These are phyloP conservation scores for Chenopodium quinoa DNA, from an alignment of 148 eudicot genomes.

Conservation along the genomic window DNA sequence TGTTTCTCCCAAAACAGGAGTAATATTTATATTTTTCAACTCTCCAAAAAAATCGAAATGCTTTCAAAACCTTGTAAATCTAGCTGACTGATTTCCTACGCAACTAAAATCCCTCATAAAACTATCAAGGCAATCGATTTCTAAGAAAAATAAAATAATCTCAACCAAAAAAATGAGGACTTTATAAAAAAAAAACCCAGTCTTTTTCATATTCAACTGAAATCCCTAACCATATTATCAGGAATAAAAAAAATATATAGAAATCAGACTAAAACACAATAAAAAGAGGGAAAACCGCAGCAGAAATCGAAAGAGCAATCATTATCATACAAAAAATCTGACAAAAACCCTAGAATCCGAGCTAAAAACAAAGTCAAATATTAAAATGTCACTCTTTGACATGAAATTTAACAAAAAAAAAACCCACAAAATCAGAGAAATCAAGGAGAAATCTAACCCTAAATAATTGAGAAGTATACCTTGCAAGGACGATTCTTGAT, in stretches of 20 bases:
- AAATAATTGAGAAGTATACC: neutral
- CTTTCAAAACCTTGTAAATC: too few relatives aligned
- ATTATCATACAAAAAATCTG: neutral
- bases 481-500: constrained; percentile 33
- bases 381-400: neutral
- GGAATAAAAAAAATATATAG: neutral
- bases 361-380: neutral
- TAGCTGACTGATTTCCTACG: too few relatives aligned
- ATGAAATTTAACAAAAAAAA: too few relatives aligned
- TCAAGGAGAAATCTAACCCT: neutral
- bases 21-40: too few relatives aligned
- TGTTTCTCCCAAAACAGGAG: neutral
- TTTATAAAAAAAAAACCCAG: too few relatives aligned
- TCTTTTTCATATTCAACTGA: neutral
- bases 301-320: neutral
- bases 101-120: too few relatives aligned
- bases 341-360: neutral
- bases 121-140: too few relatives aligned
- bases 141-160: too few relatives aligned
- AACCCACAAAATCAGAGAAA: neutral
- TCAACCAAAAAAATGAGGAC: too few relatives aligned
- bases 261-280: neutral
- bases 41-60: too few relatives aligned
- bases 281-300: neutral
- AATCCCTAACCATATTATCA: neutral